Evolutionary conservation across 805 yeast species (phyloP), one percentile per base, ranked within the genome.

Genomic region (Priceomyces castillae): DNA sequence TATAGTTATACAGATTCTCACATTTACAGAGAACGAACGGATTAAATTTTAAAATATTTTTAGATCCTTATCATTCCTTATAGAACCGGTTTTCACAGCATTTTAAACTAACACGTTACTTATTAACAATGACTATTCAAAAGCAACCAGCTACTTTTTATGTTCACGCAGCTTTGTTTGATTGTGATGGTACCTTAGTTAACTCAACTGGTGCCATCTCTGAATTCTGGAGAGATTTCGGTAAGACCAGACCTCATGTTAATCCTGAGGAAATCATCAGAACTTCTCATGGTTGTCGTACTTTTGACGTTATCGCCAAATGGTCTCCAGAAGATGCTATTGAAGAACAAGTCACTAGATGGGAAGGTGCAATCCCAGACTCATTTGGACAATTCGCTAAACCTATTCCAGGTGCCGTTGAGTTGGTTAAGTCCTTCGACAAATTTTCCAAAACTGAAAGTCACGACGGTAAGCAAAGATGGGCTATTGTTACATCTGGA

Each of bases 401-500:
- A 53, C 84, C 87, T 30, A 86, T 88, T 42, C 82, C 84, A 12
- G 96, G 96, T 44, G 84, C 89, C 41, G 76, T 78, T 39, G 79
- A 77, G 57, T 71, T 88, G 49, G 79, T 82, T 58, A 70, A 72
- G 54, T 65, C 67, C 12, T 70, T 84, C 53, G 77, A 77, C 60
- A 58, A 68, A 22, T 63, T 67, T 43, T 82, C 84, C 46, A 66
- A 50, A 50, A 54, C 56, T 64, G 64, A 38, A 20, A 68, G 74
- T 23, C 61, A 48, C 72, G 70, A 67, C 53, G 66, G 67, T 46
- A 46, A 63, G 51, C 76, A 70, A 59, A 81, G 80, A 67, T 88
- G 95, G 89, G 92, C 90, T 44, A 84, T 88, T 58, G 95, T 89
- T 50, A 88, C 96, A 22, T 81, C 89, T 40, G 96, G 95, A 53